Base-by-base conservation (phyloP, 768 basidiomycete species). In the Daedaleopsis nitida region DNA sequence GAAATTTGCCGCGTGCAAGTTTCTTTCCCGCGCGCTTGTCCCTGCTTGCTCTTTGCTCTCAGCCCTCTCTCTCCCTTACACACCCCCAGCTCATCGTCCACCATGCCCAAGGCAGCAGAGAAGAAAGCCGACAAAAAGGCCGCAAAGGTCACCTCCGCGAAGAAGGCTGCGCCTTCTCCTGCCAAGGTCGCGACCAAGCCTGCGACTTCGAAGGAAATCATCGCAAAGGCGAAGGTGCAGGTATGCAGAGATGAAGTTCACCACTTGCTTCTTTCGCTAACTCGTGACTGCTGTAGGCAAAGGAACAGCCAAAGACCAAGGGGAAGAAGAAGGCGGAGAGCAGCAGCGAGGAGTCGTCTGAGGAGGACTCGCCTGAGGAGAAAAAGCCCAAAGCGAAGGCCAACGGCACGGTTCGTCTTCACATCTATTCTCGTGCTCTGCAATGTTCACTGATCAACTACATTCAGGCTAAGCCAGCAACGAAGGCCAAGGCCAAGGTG, bases 131-230 rank as follows among this genome's bases (percentile, higher is more conserved):
- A 75, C 67, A 75, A 76, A 58, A 74, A 72, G 63, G 63, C 67
- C n/a, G 68, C 60, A 35, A 74, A 60, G 59, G 11, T 71, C 50
- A 76, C 78, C 65, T 76, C 67, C 32, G 65, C 59, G 13, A 74
- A 72, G 63, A 78, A 77, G 64, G 67, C 69, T n/a, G 75, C 63
- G 24, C 59, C 59, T 13, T 49, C 57, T 24, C 65, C 68, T 27
- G 44, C 60, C 57, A 77, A 68, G 68, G 72, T 67, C 58, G 64
- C 69, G 23, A 62, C 67, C 7, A 70, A 69, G 37, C 74, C 74
- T n/a, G 64, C 67, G 16, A 77, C 78, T 5, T 73, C 79, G 14
- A 81, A 76, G 63, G 77, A 78, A 52, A 79, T 79, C 23, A 68
- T 80, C 0, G 77, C 75, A 42, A 42, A 42, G 39, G 78, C 76